phyloP scores from a whole-genome alignment of 371 early-diverging fungal species.

The Mucor mucedo region DNA sequence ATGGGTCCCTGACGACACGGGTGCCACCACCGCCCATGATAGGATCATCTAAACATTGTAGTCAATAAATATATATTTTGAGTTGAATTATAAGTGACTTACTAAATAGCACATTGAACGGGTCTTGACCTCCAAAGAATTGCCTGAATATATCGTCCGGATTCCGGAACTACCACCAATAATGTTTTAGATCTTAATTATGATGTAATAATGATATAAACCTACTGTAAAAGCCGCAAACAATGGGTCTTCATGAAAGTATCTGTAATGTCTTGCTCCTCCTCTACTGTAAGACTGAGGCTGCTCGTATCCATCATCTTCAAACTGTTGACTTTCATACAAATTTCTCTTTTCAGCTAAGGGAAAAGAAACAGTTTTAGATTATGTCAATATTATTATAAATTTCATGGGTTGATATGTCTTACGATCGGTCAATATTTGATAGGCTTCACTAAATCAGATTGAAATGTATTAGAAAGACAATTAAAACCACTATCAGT shows the following conservation, averaged over 20 bases:
- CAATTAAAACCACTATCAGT: neutral
- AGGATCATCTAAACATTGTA: conserved; percentile 10
- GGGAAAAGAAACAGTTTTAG: conserved; percentile 1
- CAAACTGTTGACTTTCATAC: conserved; percentile 13
- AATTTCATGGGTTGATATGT: conserved; percentile 6
- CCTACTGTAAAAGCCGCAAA: conserved; percentile 24
- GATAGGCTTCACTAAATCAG: conserved; percentile 24
- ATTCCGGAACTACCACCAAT: conserved; percentile 18
- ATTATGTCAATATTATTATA: neutral
- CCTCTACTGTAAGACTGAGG: neutral
- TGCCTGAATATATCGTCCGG: conserved; percentile 28
- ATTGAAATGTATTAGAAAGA: neutral
- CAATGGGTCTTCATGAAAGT: conserved; percentile 11
- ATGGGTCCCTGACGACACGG: neutral
- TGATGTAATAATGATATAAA: neutral
- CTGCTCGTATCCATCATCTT: neutral
- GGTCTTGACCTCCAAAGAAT: conserved; percentile 24
- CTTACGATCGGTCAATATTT: conserved; percentile 30
- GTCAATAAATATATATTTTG: neutral
- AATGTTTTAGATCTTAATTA: neutral
- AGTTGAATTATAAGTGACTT: neutral
- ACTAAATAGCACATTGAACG: conserved; percentile 19
- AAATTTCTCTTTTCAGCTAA: conserved; percentile 22
- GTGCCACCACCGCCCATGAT: neutral
- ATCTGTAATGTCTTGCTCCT: neutral